Conservation (phyloP, 2,329 filamentous ascomycete species). For the Neopestalotiopsis rosae region DNA sequence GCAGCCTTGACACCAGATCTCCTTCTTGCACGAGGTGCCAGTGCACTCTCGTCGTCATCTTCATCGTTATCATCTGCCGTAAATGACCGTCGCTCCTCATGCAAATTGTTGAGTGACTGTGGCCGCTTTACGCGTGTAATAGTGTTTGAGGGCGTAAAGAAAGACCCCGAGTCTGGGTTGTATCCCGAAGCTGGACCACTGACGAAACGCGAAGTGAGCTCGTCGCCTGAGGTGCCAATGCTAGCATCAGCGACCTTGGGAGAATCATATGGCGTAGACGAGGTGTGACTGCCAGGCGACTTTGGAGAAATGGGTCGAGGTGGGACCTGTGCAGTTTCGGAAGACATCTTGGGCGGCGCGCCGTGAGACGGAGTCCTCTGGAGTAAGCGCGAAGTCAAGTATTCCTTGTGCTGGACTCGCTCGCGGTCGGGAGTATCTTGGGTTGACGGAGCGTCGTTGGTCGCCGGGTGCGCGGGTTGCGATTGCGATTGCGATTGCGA, state of each 20-base stretch:
- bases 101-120: conserved; percentile 47
- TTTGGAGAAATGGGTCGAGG: conserved; percentile 40
- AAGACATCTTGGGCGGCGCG: conserved; percentile 69
- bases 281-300: conserved; percentile 43
- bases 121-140: conserved; percentile 44
- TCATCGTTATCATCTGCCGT: conserved; percentile 40
- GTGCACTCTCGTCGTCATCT: conserved; percentile 48
- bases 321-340: conserved; percentile 58
- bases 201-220: conserved; percentile 66
- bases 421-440: conserved; percentile 43
- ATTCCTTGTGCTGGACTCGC: conserved; percentile 62
- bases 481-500: conserved; percentile 33
- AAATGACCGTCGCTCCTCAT: conserved; percentile 33
- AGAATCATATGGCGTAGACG: conserved; percentile 44
- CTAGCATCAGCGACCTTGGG: conserved; percentile 27
- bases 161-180: conserved; percentile 55
- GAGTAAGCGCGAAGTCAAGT: conserved; percentile 71
- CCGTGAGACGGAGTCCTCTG: conserved; percentile 67
- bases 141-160: conserved; percentile 46
- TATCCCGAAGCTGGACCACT: conserved; percentile 55
- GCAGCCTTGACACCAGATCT: conserved; percentile 44
- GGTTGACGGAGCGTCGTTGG: conserved; percentile 22
- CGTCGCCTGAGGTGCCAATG: conserved; percentile 34
- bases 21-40: conserved; percentile 50
- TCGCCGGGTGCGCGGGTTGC: conserved; percentile 33